Evolutionary conservation across 139 green algal genomes (phyloP).

Genomic region (Raphidocelis subcapitata): DNA sequence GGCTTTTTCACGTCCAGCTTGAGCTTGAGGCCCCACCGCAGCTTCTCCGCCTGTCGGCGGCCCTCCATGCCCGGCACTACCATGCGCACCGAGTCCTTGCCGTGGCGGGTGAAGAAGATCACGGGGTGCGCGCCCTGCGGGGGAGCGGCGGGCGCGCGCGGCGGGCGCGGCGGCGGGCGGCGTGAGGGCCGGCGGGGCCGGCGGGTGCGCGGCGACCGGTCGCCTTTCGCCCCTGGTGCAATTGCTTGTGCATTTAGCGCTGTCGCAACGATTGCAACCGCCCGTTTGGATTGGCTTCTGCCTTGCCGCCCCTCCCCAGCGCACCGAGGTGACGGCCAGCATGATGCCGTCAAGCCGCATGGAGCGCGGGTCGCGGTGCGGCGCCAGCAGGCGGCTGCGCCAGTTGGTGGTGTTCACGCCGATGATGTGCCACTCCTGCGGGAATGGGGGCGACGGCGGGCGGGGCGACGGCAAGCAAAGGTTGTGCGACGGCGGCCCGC

Average conservation of each 20-base stretch:
- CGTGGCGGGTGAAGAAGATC: constrained; percentile 43
- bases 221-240: too few species aligned
- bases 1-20: constrained; percentile 40
- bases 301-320: too few species aligned
- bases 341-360: constrained; percentile 32
- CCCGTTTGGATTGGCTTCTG: too few species aligned
- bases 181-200: too few species aligned
- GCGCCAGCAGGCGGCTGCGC: constrained; percentile 33
- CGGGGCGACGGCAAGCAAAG: not conserved
- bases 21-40: constrained; percentile 37
- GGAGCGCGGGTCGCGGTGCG: constrained; percentile 19
- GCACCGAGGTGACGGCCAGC: constrained; percentile 38
- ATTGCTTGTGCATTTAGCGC: too few species aligned
- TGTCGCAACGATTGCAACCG: too few species aligned
- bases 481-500: not conserved
- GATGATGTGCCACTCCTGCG: constrained; percentile 44
- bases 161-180: too few species aligned
- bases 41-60: constrained; percentile 1
- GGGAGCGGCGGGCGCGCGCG: not conserved
- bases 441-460: not conserved
- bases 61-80: not conserved
- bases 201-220: too few species aligned
- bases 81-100: constrained; percentile 41
- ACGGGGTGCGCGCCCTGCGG: constrained; percentile 33
- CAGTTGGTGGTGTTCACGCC: constrained; percentile 34